Evolutionary conservation across 23 red algal species (phyloP).

Genomic region (Gracilariopsis chorda): DNA sequence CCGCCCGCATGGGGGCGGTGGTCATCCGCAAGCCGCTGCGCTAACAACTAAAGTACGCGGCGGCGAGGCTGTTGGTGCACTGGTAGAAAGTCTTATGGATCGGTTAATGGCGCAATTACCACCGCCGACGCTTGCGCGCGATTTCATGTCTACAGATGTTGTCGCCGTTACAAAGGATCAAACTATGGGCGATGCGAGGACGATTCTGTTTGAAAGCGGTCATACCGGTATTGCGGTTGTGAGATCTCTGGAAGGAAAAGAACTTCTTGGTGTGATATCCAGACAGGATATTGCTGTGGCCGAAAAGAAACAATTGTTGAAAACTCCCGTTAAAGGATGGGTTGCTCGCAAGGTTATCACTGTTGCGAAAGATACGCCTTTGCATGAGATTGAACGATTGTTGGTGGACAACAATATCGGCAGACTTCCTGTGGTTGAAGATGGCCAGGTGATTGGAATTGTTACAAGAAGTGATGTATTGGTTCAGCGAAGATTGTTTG

Average conservation of each 20-base stretch:
- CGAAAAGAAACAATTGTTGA: conserved; percentile 30
- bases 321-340: conserved; percentile 27
- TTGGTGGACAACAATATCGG: conserved; percentile 52
- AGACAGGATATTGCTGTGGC: conserved; percentile 23
- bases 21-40: conserved; percentile 52
- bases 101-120: conserved; percentile 36
- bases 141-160: conserved; percentile 60
- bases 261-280: conserved; percentile 54
- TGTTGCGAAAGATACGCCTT: conserved; percentile 23
- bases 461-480: conserved; percentile 66
- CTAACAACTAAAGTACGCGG: neutral
- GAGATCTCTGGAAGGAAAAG: neutral
- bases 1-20: conserved; percentile 37
- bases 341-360: conserved; percentile 37
- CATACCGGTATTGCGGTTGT: conserved; percentile 50
- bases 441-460: conserved; percentile 60
- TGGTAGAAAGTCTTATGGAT: conserved; percentile 29
- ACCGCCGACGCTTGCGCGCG: neutral
- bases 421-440: conserved; percentile 53
- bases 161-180: neutral
- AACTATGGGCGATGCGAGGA: conserved; percentile 38
- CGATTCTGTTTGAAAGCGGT: conserved; percentile 42
- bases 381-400: conserved; percentile 41
- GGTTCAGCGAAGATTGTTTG: conserved; percentile 20
- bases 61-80: conserved; percentile 11